phyloP scores from a whole-genome alignment of 2,329 filamentous ascomycete species.

The Alternaria sp. region DNA sequence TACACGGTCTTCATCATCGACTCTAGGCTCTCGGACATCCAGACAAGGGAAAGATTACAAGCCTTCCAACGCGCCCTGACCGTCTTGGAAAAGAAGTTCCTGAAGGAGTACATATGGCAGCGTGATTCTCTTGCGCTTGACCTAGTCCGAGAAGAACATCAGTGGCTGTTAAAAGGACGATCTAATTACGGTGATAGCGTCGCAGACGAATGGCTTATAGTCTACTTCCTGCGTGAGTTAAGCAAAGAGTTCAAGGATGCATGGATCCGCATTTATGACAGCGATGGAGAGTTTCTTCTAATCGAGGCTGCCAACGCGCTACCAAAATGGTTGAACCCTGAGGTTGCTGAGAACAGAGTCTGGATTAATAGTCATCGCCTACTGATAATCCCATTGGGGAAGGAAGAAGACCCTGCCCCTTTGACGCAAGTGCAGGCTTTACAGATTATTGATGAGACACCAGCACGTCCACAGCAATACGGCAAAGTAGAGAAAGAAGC shows the following conservation, averaged over 20 bases:
- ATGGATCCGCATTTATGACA: constrained; percentile 86
- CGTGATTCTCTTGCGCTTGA: constrained; percentile 80
- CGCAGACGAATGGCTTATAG: constrained; percentile 97
- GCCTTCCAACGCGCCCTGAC: constrained; percentile 74
- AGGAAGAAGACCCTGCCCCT: constrained; percentile 37
- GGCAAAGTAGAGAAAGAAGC: constrained; percentile 83
- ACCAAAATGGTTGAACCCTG: constrained; percentile 90
- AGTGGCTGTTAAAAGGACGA: constrained; percentile 73
- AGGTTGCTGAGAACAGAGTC: constrained; percentile 84
- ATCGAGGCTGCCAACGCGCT: constrained; percentile 90
- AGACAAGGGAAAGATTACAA: constrained; percentile 73
- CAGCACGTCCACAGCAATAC: constrained; percentile 72
- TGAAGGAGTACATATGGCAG: constrained; percentile 96
- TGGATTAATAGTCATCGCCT: constrained; percentile 87
- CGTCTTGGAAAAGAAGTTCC: constrained; percentile 68
- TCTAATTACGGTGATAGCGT: constrained; percentile 94
- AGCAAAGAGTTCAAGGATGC: constrained; percentile 75
- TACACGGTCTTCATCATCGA: constrained; percentile 82
- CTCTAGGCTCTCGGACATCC: constrained; percentile 61
- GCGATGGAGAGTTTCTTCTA: constrained; percentile 93
- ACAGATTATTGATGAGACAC: constrained; percentile 64
- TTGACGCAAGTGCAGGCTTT: constrained; percentile 73
- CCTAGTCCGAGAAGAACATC: constrained; percentile 65
- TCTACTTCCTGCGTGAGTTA: constrained; percentile 85
- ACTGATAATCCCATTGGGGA: constrained; percentile 71